Conservation (phyloP, 169 alveolate genomes). For the Babesia sp. region DNA sequence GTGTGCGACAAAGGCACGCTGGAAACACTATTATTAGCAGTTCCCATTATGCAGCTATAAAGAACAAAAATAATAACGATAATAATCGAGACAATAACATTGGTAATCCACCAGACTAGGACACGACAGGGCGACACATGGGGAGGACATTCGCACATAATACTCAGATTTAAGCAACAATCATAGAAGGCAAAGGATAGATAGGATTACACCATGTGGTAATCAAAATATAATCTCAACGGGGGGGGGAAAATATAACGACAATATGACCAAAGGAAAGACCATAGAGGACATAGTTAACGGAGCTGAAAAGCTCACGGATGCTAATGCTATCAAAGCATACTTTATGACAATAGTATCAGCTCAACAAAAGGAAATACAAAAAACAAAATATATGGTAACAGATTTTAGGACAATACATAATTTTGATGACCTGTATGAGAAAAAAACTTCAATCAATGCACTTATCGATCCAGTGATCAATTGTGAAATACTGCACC, state of each 20-base stretch:
- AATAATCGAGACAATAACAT: no score
- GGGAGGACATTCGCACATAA: background rate
- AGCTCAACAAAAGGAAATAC: constrained; percentile 53
- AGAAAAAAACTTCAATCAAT: constrained; percentile 1
- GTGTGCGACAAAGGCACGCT: background rate
- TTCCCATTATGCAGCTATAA: background rate
- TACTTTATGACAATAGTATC: constrained; percentile 33
- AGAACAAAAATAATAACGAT: no score
- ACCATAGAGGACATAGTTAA: constrained; percentile 22
- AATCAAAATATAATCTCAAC: no score
- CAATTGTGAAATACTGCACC: constrained; percentile 44
- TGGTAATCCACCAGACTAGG: background rate
- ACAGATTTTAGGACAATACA: constrained; percentile 50
- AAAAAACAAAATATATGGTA: constrained; percentile 38
- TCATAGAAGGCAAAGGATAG: no score
- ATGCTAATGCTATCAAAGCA: constrained; percentile 30
- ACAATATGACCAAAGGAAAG: no score
- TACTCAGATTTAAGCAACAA: no score
- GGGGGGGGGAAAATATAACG: no score
- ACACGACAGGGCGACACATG: background rate
- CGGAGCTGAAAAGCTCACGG: constrained; percentile 31
- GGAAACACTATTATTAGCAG: background rate
- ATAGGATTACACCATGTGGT: no score
- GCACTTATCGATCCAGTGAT: constrained; percentile 50
- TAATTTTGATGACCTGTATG: constrained; percentile 17